These are phyloP conservation scores for Streptanthus diversifolius DNA, from an alignment of 345 rosid species.

Conservation along the genomic window DNA sequence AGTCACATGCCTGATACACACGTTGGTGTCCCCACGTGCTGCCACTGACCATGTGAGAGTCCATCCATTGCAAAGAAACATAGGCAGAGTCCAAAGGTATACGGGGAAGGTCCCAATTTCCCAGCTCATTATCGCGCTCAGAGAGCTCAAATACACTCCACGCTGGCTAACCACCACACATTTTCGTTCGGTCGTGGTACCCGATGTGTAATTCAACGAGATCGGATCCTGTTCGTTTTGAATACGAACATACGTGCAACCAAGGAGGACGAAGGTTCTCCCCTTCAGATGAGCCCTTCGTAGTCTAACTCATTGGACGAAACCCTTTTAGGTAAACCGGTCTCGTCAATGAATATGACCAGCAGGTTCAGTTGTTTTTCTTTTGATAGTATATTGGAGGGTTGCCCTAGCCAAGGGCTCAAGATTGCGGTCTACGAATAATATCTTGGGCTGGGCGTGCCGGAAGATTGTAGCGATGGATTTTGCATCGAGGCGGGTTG, in stretches of 20 bases:
- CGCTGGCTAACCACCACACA: conserved; percentile 80
- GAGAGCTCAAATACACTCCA: conserved; percentile 63
- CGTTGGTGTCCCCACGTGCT: conserved; percentile 72
- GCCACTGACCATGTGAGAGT: conserved; percentile 72
- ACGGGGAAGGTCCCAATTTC: conserved; percentile 44
- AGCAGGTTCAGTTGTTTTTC: conserved; percentile 30
- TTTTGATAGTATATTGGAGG: conserved; percentile 37
- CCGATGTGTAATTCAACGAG: conserved; percentile 69
- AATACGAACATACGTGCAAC: conserved; percentile 3
- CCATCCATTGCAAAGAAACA: conserved; percentile 92
- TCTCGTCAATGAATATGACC: conserved; percentile 27
- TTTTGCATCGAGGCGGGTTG: conserved; percentile 69
- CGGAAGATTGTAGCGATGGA: conserved; percentile 48
- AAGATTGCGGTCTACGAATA: conserved; percentile 53
- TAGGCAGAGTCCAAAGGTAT: conserved; percentile 82
- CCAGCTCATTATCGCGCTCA: conserved; percentile 45
- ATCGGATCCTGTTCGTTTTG: conserved; percentile 62
- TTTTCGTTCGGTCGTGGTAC: conserved; percentile 74
- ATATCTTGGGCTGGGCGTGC: conserved; percentile 56
- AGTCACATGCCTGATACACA: conserved; percentile 53
- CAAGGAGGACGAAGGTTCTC: conserved; percentile 28
- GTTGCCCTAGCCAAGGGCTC: conserved; percentile 42
- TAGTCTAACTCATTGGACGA: conserved; percentile 35
- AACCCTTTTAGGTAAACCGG: neutral
- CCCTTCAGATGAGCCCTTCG: conserved; percentile 48